Evolutionary conservation across 2,329 filamentous ascomycete species (phyloP).

Genomic region (Pseudogymnoascus sp.): DNA sequence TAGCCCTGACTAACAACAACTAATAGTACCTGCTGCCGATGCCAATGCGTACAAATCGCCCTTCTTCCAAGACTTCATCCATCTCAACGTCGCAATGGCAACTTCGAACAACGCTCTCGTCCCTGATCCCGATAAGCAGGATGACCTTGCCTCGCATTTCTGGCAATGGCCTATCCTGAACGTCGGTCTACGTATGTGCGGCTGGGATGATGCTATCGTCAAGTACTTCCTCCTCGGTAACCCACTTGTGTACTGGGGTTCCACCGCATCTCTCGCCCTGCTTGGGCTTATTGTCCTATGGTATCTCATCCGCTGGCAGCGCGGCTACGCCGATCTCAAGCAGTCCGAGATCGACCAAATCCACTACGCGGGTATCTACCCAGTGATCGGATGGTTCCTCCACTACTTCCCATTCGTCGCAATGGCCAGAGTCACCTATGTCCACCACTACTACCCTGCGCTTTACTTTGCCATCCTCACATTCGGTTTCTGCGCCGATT

Average conservation of each 20-base stretch:
- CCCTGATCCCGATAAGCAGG: constrained; percentile 96
- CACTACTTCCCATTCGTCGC: constrained; percentile 94
- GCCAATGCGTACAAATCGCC: constrained; percentile 92
- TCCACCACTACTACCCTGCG: constrained; percentile 98
- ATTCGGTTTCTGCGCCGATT: constrained; percentile 83
- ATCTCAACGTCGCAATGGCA: constrained; percentile 99
- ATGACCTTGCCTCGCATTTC: constrained; percentile 90
- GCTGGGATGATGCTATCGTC: constrained; percentile 90
- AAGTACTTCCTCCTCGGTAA: constrained; percentile 99
- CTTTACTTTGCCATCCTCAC: constrained; percentile 93
- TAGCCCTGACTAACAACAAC: constrained; percentile 23
- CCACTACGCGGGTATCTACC: constrained; percentile 88
- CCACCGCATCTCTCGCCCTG: constrained; percentile 66
- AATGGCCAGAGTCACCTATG: constrained; percentile 98
- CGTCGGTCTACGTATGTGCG: constrained; percentile 95
- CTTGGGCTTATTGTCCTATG: constrained; percentile 66
- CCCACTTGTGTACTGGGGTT: constrained; percentile 91
- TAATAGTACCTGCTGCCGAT: constrained; percentile 72
- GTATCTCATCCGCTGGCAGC: constrained; percentile 93
- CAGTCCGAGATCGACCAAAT: constrained; percentile 81
- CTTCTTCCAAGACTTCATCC: constrained; percentile 95
- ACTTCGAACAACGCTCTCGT: constrained; percentile 98
- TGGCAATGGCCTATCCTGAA: constrained; percentile 98
- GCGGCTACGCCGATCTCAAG: constrained; percentile 78
- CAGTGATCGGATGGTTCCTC: constrained; percentile 85